Percentiles rank a stretch among this genome's conserved stretches.
Evolutionary conservation across 1,139 yeast genomes (phyloP).

Genomic region (Yamadazyma sp.): DNA sequence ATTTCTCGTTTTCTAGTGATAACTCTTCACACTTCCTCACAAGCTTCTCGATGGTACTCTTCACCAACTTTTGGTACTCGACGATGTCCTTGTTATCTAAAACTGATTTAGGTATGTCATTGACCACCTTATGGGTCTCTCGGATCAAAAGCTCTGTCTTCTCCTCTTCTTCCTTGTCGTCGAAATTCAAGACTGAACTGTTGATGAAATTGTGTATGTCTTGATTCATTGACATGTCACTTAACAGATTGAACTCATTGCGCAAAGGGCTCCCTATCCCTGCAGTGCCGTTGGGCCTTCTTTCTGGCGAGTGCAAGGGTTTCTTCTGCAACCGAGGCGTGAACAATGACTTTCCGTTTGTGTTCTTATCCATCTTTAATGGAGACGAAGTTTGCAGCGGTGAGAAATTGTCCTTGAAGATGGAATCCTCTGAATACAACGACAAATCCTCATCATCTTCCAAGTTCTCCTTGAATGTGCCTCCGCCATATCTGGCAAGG

Average conservation of each 20-base stretch:
- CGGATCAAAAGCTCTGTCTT: constrained; percentile 26
- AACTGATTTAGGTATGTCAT: constrained; percentile 23
- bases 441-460: constrained; percentile 14
- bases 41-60: constrained; percentile 19
- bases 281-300: background rate
- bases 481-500: constrained; percentile 9
- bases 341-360: constrained; percentile 10
- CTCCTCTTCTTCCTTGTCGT: constrained; percentile 14
- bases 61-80: constrained; percentile 16
- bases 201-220: constrained; percentile 7
- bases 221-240: constrained; percentile 10
- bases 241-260: constrained; percentile 3
- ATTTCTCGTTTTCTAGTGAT: constrained; percentile 7
- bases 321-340: constrained; percentile 7
- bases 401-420: constrained; percentile 14
- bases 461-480: background rate
- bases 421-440: constrained; percentile 17
- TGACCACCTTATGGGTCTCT: constrained; percentile 31
- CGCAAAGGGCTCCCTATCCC: constrained; percentile 8
- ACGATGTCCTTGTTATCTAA: constrained; percentile 28
- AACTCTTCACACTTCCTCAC: constrained; percentile 10
- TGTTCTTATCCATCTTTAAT: constrained; percentile 3
- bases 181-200: constrained; percentile 5
- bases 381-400: constrained; percentile 10
- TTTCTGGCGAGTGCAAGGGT: constrained; percentile 6